Conservation (phyloP, 805 yeast genomes). For the Candida multigemmis region DNA sequence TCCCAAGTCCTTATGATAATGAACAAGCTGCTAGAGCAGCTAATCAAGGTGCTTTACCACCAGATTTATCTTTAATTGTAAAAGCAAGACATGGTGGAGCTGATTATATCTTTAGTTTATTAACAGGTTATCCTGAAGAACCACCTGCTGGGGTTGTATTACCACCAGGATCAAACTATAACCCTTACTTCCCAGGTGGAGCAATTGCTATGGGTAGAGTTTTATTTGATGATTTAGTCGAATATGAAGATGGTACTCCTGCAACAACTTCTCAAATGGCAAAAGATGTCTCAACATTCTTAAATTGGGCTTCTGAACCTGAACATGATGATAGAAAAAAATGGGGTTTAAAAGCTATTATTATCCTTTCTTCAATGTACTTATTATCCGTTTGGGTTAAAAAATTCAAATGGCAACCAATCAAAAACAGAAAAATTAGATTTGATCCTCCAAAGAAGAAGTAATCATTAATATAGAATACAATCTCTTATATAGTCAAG, state of each 20-base stretch:
- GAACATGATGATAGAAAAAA: conserved; percentile 98
- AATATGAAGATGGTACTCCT: conserved; percentile 98
- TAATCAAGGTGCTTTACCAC: conserved; percentile 98
- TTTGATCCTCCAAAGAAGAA: conserved; percentile 83
- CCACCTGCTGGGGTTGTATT: conserved; percentile 95
- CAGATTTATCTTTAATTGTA: conserved; percentile 92
- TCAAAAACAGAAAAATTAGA: conserved; percentile 89
- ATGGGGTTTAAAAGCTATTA: conserved; percentile 87
- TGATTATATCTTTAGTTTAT: conserved; percentile 88
- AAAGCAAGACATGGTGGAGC: conserved; percentile 98
- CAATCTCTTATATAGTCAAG: too few species aligned
- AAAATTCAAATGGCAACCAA: conserved; percentile 96
- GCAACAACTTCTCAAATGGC: conserved; percentile 99
- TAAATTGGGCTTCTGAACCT: conserved; percentile 98
- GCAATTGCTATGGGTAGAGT: conserved; percentile 99
- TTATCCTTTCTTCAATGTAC: conserved; percentile 71
- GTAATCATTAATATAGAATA: too few species aligned
- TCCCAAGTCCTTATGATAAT: conserved; percentile 93
- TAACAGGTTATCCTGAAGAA: conserved; percentile 98
- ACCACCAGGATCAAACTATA: conserved; percentile 93
- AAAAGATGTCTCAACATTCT: conserved; percentile 91
- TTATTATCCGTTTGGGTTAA: conserved; percentile 83
- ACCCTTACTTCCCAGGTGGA: conserved; percentile 99
- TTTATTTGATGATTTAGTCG: conserved; percentile 92
- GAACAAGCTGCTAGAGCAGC: conserved; percentile 99